Evolutionary conservation across 1,284 basidiomycete genomes (phyloP), one percentile per base, ranked within the genome.

Genomic region (Sanguinoderma infundibulare): DNA sequence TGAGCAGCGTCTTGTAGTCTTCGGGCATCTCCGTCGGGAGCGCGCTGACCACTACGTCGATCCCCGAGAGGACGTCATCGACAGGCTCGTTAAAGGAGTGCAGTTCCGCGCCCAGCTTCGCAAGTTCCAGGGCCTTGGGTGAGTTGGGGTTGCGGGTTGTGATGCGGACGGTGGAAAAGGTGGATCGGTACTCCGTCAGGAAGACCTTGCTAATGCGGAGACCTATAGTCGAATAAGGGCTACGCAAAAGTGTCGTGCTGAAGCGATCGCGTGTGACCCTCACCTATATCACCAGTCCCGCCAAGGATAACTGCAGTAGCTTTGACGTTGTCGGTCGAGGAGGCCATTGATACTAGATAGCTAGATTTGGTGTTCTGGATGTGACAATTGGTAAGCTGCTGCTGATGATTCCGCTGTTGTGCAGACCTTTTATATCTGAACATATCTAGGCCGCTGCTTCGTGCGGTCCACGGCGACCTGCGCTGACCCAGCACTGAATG

Each of bases 1-100:
- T 55, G 5, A 73, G 24, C 20, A 58, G 63, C 38, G 69, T 58
- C 47, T 57, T 65, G 34, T 62, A 62, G 14, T 64, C 67, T 3
- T 17, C 24, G 1, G 47, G 39, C 1, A 64, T 39, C 2, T 26
- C 17, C 9, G 40, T 30, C 2, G 54, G 53, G 22, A 69, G 47
- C 0, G 60, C 57, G 57, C 69, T 69, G 34, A 72, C 63, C 9
- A 72, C 60, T 30, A 71, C 63, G 57, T 72, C 67, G 15, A 65
- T 67, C 7, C 67, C 70, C n/a, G 62, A 39, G 36, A 74, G 62
- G 7, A 69, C 63, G 5, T 55, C 34, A 20, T 40, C 52, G 24
- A 73, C 26, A 10, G 67, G 62, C 6, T 60, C 64, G 5, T 57
- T 50, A 10, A 70, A 39, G 8, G 47, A 42, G 17, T 49, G 61